Percentiles rank a stretch among this genome's conserved stretches.
phyloP scores from a whole-genome alignment of 306 rosid species.

The Trifolium subterraneum region DNA sequence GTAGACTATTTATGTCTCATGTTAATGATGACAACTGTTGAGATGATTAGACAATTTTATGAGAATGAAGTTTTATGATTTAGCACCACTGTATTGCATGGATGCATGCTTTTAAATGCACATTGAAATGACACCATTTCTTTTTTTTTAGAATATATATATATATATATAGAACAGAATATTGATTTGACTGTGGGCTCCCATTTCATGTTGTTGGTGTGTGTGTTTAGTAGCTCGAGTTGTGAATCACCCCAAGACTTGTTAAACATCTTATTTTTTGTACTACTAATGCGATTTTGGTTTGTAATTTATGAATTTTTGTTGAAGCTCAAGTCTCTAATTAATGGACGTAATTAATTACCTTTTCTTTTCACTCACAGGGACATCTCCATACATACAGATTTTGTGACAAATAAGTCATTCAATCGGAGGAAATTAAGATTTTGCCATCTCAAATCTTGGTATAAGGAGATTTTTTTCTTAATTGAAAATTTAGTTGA shows the following conservation, averaged over 20 bases:
- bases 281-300: neutral
- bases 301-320: slow-evolving; percentile 5
- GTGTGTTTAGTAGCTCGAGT: neutral
- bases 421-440: too few relatives aligned
- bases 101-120: slow-evolving; percentile 8
- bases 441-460: too few relatives aligned
- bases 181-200: neutral
- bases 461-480: too few relatives aligned
- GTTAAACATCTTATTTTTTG: slow-evolving; percentile 9
- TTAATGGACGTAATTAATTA: slow-evolving; percentile 26
- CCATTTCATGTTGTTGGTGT: slow-evolving; percentile 11
- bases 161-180: too few relatives aligned
- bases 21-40: neutral
- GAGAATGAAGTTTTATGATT: slow-evolving; percentile 4
- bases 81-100: neutral
- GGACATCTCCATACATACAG: slow-evolving; percentile 98
- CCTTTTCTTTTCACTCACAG: slow-evolving; percentile 45
- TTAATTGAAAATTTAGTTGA: too few relatives aligned
- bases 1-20: slow-evolving; percentile 11
- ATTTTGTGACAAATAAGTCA: slow-evolving; percentile 70
- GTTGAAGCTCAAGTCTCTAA: slow-evolving; percentile 17
- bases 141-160: neutral
- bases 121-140: slow-evolving; percentile 13
- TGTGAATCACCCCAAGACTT: neutral
- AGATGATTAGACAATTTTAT: neutral